Evolutionary conservation across 768 basidiomycete species (phyloP).

Genomic region (Dentipellis fragilis): DNA sequence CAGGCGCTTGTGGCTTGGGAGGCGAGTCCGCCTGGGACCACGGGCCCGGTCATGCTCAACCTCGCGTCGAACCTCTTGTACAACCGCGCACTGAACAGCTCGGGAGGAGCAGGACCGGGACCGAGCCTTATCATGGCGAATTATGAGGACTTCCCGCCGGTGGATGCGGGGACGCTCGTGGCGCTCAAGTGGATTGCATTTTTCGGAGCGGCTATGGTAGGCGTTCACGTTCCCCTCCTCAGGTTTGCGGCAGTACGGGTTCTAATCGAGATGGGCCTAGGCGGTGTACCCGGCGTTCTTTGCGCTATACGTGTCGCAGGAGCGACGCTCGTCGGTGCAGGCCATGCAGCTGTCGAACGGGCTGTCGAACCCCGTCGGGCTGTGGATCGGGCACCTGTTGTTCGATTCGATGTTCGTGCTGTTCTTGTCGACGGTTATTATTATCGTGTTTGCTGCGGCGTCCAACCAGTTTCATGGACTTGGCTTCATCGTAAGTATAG

Average conservation of each 20-base stretch:
- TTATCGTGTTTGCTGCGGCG: constrained; percentile 46
- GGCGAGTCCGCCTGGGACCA: constrained; percentile 46
- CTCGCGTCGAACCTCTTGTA: constrained; percentile 58
- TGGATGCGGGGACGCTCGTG: constrained; percentile 44
- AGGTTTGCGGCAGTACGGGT: neutral
- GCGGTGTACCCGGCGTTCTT: constrained; percentile 78
- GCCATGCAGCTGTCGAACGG: constrained; percentile 81
- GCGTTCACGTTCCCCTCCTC: constrained; percentile 9
- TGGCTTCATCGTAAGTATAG: constrained; percentile 46
- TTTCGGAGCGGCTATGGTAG: constrained; percentile 64
- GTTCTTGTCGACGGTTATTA: constrained; percentile 52
- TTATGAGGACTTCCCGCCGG: constrained; percentile 48
- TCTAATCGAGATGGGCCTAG: constrained; percentile 21
- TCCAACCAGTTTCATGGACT: constrained; percentile 60
- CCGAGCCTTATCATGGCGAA: constrained; percentile 48
- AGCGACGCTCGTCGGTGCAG: constrained; percentile 63
- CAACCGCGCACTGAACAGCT: constrained; percentile 47
- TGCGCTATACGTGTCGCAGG: constrained; percentile 64
- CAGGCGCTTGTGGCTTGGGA: constrained; percentile 63
- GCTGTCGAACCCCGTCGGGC: constrained; percentile 52
- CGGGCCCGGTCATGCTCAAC: constrained; percentile 55
- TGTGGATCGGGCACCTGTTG: constrained; percentile 74
- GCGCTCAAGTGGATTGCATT: constrained; percentile 70
- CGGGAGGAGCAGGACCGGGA: constrained; percentile 25
- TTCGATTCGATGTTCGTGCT: constrained; percentile 58